Conservation (phyloP, 371 early-diverging fungal species). For the Mucor ambiguus region DNA sequence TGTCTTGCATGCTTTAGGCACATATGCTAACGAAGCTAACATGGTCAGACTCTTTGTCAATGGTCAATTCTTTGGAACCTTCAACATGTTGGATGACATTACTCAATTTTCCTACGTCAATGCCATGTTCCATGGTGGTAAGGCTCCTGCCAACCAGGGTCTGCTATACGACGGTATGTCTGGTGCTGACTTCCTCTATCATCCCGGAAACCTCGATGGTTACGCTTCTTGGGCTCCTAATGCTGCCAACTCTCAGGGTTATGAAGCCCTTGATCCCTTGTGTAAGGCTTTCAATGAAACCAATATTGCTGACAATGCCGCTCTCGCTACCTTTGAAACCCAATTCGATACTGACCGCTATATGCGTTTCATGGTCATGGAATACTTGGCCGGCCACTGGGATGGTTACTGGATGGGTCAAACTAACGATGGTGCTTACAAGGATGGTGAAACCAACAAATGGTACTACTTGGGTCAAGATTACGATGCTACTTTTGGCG, state of each 20-base stretch:
- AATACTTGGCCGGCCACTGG: slow-evolving; percentile 59
- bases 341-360: slow-evolving; percentile 48
- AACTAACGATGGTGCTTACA: slow-evolving; percentile 60
- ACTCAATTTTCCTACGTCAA: slow-evolving; percentile 50
- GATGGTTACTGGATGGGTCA: slow-evolving; percentile 63
- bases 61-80: slow-evolving; percentile 51
- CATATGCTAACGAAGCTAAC: slow-evolving; percentile 53
- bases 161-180: slow-evolving; percentile 58
- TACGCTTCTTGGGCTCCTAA: slow-evolving; percentile 42
- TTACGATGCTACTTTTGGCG: slow-evolving; percentile 61
- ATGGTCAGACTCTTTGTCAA: slow-evolving; percentile 59
- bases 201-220: slow-evolving; percentile 26
- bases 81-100: slow-evolving; percentile 58
- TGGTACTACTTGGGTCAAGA: slow-evolving; percentile 57
- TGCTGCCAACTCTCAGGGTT: slow-evolving; percentile 35
- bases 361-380: slow-evolving; percentile 63
- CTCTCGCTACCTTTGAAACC: slow-evolving; percentile 39
- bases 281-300: slow-evolving; percentile 44
- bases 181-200: slow-evolving; percentile 52
- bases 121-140: slow-evolving; percentile 49
- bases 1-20: slow-evolving; percentile 50
- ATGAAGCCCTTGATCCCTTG: slow-evolving; percentile 43
- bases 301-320: slow-evolving; percentile 40
- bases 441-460: slow-evolving; percentile 46
- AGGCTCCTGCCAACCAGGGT: slow-evolving; percentile 46